Base-by-base conservation (phyloP, 768 basidiomycete species). In the Trametes cingulata region DNA sequence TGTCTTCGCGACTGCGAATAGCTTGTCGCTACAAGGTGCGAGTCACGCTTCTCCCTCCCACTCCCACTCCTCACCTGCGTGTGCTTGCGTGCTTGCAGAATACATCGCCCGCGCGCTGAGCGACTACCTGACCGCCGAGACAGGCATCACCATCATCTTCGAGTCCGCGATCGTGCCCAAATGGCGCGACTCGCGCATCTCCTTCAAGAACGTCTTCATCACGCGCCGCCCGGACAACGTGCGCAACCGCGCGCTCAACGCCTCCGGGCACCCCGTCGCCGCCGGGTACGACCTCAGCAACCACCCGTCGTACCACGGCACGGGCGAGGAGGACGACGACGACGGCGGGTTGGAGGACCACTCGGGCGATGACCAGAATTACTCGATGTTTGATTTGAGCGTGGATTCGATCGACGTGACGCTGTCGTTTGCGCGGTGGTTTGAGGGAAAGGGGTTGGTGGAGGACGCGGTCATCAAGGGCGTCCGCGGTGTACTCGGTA, bases 121-220 rank as follows among this genome's bases (percentile, higher is more conserved):
- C 63, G 88, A 94, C 72, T 95, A 98, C 71, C 77, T 99, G 58
- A 98, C 97, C 6, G 80, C 88, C 0, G 91, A 95, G 71, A 97
- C 95, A 0, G 97, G 97, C 2, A 86, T 96, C 41, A 95, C 87
- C 14, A 87, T 99, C 66, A 91, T 96, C 53, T 98, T 98, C 72
- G 97, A 99, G 74, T 94, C 92, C 5, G 97, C 97, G 29, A 95
- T 98, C 67, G 95, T 98, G 10, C 96, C 97, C 2, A 95, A 93
- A 72, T 97, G 95, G 94, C 91, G 93, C 63, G 93, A 95, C 68
- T 95, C 94, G 10, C 88, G 90, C 14, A 88, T 99, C 54, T 95
- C 95, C 0, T 96, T 99, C 82, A 93, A 93, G 72, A 97, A 98
- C 66, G 95, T 98, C 43, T 98, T 91, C 67, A 80, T 99, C 46